phyloP scores from a whole-genome alignment of 2,329 filamentous ascomycete genomes.

The Diaporthe citri region DNA sequence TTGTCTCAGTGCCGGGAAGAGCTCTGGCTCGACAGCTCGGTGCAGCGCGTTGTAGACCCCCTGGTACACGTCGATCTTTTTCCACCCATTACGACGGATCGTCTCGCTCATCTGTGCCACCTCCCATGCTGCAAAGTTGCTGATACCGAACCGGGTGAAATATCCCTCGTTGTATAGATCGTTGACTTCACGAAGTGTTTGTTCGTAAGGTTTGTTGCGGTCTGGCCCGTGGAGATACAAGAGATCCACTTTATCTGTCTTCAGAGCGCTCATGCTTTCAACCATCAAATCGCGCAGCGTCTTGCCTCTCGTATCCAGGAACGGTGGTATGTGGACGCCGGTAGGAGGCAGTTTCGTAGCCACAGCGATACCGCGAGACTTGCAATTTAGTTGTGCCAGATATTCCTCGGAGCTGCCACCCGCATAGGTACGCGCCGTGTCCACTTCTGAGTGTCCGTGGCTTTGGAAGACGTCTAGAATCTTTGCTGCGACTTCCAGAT shows the following conservation, averaged over 20 bases:
- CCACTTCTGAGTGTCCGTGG: conserved; percentile 76
- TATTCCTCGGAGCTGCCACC: conserved; percentile 72
- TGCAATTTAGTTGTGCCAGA: conserved; percentile 55
- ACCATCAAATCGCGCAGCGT: conserved; percentile 50
- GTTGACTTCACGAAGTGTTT: conserved; percentile 61
- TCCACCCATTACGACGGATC: conserved; percentile 55
- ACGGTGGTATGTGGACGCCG: conserved; percentile 39
- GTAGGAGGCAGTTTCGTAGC: conserved; percentile 58
- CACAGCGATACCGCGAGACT: conserved; percentile 54
- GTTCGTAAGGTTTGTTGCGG: conserved; percentile 57
- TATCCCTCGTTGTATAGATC: conserved; percentile 58
- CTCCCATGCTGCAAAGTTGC: conserved; percentile 60
- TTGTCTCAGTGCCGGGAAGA: conserved; percentile 56
- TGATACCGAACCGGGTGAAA: conserved; percentile 59
- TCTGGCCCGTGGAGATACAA: conserved; percentile 66
- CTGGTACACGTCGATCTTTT: conserved; percentile 60
- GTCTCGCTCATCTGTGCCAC: conserved; percentile 61
- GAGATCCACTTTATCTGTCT: conserved; percentile 56
- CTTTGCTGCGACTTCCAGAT: conserved; percentile 66
- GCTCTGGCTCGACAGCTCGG: conserved; percentile 54
- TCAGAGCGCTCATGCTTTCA: conserved; percentile 54
- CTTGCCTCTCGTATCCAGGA: conserved; percentile 43
- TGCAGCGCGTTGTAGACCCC: conserved; percentile 48
- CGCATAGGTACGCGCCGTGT: conserved; percentile 76
- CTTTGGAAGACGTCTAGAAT: conserved; percentile 75